phyloP scores from a whole-genome alignment of 768 basidiomycete species.

The Rhodotorula babjevae region DNA sequence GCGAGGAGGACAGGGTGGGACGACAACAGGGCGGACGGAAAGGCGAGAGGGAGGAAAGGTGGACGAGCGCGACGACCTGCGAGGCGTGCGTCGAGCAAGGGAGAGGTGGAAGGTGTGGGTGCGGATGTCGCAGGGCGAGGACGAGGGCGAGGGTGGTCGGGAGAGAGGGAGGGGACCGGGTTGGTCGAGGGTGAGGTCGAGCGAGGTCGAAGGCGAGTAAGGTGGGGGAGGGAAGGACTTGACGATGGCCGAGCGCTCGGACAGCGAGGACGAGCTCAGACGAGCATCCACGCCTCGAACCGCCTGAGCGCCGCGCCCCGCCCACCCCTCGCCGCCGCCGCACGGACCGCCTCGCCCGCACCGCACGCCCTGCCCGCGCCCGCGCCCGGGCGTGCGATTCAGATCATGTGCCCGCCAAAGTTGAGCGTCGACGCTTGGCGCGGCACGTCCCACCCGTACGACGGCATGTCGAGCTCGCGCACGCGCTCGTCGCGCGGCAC shows the following conservation, averaged over 20 bases:
- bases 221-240: background rate
- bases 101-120: too few relatives aligned
- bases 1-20: background rate
- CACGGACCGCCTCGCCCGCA: background rate
- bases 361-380: background rate
- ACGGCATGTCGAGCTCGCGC: background rate
- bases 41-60: background rate
- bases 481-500: background rate
- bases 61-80: background rate
- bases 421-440: conserved; percentile 17
- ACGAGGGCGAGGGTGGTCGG: too few relatives aligned
- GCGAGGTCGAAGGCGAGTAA: too few relatives aligned
- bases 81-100: too few relatives aligned
- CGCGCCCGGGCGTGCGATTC: conserved; percentile 7
- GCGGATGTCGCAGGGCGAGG: too few relatives aligned
- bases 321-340: background rate
- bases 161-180: too few relatives aligned
- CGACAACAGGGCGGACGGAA: background rate
- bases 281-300: conserved; percentile 9
- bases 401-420: conserved; percentile 11
- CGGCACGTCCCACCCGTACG: conserved; percentile 27
- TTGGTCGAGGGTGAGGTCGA: too few relatives aligned
- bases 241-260: background rate
- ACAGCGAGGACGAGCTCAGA: background rate
- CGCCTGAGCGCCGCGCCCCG: conserved; percentile 1